Conservation (phyloP, 768 basidiomycete species). For the Candolleomyces aberdarensis region DNA sequence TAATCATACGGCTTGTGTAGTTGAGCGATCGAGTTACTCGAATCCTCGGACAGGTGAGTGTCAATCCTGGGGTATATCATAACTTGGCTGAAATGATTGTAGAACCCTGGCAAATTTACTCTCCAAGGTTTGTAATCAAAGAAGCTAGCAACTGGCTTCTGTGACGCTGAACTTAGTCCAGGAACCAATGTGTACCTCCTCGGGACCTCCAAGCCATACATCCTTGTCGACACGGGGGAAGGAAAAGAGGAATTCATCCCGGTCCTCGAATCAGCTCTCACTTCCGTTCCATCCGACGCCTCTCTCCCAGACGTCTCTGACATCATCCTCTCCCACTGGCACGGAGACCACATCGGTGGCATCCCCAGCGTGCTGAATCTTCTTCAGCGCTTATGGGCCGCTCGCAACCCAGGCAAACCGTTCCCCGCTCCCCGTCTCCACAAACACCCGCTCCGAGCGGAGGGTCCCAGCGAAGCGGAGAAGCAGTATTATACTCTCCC, state of each 20-base stretch:
- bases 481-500: slow-evolving; percentile 34
- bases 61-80: not conserved
- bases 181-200: slow-evolving; percentile 91
- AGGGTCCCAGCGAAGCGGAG: slow-evolving; percentile 16
- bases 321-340: slow-evolving; percentile 90
- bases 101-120: slow-evolving; percentile 90
- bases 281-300: slow-evolving; percentile 32
- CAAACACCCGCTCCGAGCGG: slow-evolving; percentile 52
- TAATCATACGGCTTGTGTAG: slow-evolving; percentile 31
- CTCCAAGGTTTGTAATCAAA: slow-evolving; percentile 58
- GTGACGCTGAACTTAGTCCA: slow-evolving; percentile 20
- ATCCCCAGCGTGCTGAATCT: slow-evolving; percentile 66
- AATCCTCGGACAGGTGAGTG: slow-evolving; percentile 70
- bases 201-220: slow-evolving; percentile 65
- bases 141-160: not conserved
- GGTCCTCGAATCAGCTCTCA: slow-evolving; percentile 60
- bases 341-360: slow-evolving; percentile 83
- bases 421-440: slow-evolving; percentile 72
- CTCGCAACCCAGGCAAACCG: slow-evolving; percentile 38
- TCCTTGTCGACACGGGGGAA: slow-evolving; percentile 83
- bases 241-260: slow-evolving; percentile 67
- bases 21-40: slow-evolving; percentile 66
- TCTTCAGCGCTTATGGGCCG: slow-evolving; percentile 61
- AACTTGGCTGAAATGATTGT: not conserved
- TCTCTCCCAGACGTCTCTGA: slow-evolving; percentile 68